Conservation (phyloP, 768 basidiomycete genomes). For the Amylocystis lapponica region DNA sequence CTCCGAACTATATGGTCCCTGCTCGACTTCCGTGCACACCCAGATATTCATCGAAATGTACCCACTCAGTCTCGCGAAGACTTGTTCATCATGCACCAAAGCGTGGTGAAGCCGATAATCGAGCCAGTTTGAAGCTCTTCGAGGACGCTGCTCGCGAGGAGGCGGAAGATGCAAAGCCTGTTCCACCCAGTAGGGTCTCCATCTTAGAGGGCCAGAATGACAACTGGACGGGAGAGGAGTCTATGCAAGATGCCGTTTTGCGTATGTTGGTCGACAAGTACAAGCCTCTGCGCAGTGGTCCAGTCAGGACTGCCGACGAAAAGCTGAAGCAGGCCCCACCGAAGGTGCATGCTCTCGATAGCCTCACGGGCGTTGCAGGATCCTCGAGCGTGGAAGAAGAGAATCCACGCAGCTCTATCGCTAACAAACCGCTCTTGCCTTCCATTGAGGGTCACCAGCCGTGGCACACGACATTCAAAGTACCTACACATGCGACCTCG, state of each 20-base stretch:
- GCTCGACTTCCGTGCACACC: slow-evolving; percentile 7
- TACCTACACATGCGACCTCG: slow-evolving; percentile 46
- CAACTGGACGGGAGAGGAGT: slow-evolving; percentile 80
- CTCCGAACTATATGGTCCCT: slow-evolving; percentile 13
- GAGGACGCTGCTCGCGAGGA: slow-evolving; percentile 57
- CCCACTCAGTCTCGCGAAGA: too few species aligned
- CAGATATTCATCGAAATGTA: too few species aligned
- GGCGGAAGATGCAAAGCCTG: slow-evolving; percentile 25
- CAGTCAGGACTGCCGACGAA: slow-evolving; percentile 57
- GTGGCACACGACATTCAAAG: slow-evolving; percentile 66
- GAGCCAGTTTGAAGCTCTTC: slow-evolving; percentile 57
- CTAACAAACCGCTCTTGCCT: slow-evolving; percentile 48
- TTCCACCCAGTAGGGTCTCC: slow-evolving; percentile 17
- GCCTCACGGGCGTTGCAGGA: slow-evolving; percentile 9
- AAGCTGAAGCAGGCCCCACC: slow-evolving; percentile 51
- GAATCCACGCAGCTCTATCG: slow-evolving; percentile 11
- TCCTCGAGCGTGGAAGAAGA: slow-evolving; percentile 4
- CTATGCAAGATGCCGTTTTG: slow-evolving; percentile 60
- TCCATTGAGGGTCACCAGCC: slow-evolving; percentile 53
- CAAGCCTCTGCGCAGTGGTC: slow-evolving; percentile 67
- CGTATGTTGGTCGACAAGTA: slow-evolving; percentile 87
- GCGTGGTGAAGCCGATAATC: slow-evolving; percentile 13
- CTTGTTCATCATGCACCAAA: slow-evolving; percentile 3
- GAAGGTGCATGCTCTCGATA: slow-evolving; percentile 19
- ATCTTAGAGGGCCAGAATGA: slow-evolving; percentile 42